Percentiles rank a stretch among this genome's conserved stretches.
Evolutionary conservation across 306 rosid species (phyloP).

Genomic region (Calophaca sinica): DNA sequence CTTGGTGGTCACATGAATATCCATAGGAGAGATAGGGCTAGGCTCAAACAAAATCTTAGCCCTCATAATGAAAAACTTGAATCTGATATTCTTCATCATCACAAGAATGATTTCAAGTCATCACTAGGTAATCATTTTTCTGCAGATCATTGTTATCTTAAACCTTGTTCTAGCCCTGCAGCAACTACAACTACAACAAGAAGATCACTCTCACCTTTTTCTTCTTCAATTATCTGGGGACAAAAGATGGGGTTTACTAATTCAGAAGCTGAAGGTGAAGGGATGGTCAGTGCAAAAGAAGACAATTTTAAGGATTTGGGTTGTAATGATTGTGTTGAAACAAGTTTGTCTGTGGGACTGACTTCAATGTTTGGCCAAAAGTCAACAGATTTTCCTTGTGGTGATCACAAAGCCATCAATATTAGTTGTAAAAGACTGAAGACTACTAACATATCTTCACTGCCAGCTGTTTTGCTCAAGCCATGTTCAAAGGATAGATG

Average conservation of each 20-base stretch:
- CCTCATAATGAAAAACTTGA: conserved; percentile 32
- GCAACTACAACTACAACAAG: not conserved
- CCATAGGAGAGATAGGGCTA: conserved; percentile 87
- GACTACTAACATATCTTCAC: conserved; percentile 48
- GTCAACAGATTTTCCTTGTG: conserved; percentile 41
- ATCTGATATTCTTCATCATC: conserved; percentile 7
- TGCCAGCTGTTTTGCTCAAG: conserved; percentile 46
- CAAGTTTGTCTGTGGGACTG: conserved; percentile 63
- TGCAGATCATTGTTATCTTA: conserved; percentile 9
- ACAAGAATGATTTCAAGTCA: conserved; percentile 40
- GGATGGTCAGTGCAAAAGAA: conserved; percentile 20
- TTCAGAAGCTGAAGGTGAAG: conserved; percentile 34
- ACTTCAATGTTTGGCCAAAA: conserved; percentile 52
- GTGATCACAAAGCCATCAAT: conserved; percentile 37
- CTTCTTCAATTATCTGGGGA: conserved; percentile 29
- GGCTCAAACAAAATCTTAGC: conserved; percentile 65
- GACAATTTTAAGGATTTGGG: conserved; percentile 36
- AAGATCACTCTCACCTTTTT: conserved; percentile 10
- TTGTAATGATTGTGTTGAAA: conserved; percentile 53
- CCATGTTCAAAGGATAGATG: conserved; percentile 48
- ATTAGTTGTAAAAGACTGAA: conserved; percentile 54
- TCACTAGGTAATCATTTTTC: conserved; percentile 44
- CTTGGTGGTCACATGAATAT: conserved; percentile 99
- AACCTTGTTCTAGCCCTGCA: conserved; percentile 29
- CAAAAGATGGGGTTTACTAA: conserved; percentile 27